A percentile compares a stretch with the other conserved stretches of the same genome.
Evolutionary conservation across 768 basidiomycete species (phyloP).

Genomic region (Naganishia vaughanmartiniae): DNA sequence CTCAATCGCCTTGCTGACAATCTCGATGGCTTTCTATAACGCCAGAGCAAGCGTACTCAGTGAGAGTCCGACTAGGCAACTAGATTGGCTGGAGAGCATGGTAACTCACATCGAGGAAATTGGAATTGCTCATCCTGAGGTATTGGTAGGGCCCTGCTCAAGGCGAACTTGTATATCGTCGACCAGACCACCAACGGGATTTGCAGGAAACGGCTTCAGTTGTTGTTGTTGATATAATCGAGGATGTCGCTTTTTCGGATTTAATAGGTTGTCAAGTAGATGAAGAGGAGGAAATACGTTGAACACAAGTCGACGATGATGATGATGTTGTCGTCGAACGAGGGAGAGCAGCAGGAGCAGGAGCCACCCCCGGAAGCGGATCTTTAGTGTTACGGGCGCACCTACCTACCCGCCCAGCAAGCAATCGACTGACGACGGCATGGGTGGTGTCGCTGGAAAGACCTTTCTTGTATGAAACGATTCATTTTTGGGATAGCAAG

Average conservation of each 20-base stretch:
- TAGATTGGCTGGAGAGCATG: background rate
- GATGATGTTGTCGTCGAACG: background rate
- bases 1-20: conserved; percentile 88
- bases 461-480: background rate
- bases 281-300: background rate
- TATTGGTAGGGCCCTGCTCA: background rate
- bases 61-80: conserved; percentile 31
- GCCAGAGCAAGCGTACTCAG: conserved; percentile 2
- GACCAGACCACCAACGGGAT: background rate
- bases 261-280: too few species aligned
- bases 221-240: too few species aligned
- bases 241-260: too few species aligned
- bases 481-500: background rate
- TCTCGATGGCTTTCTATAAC: conserved; percentile 72
- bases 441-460: too few species aligned
- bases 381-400: too few species aligned
- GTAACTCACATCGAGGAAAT: conserved; percentile 52
- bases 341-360: background rate
- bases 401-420: background rate
- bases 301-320: background rate
- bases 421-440: background rate
- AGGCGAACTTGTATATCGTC: background rate
- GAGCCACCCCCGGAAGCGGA: background rate
- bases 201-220: too few species aligned
- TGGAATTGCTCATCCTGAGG: conserved; percentile 39